These are phyloP conservation scores for Candida coleopterorum DNA, from an alignment of 805 yeast genomes.

Conservation along the genomic window DNA sequence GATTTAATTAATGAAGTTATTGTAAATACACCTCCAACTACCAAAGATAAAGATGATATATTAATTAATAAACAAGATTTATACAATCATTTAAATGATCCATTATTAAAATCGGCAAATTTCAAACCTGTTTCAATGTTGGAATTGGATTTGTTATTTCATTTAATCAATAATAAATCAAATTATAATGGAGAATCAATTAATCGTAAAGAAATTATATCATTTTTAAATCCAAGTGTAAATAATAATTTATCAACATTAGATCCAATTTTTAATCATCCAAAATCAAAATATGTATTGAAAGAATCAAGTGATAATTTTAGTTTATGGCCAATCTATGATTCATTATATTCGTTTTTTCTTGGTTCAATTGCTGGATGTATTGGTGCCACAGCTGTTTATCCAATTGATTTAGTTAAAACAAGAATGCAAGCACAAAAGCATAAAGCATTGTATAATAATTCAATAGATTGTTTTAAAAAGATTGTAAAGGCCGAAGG, in stretches of 20 bases:
- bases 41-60: constrained; percentile 37
- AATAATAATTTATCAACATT: constrained; percentile 32
- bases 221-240: constrained; percentile 55
- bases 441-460: constrained; percentile 62
- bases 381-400: constrained; percentile 95
- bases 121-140: constrained; percentile 37
- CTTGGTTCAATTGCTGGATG: constrained; percentile 96
- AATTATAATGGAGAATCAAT: constrained; percentile 36
- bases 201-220: constrained; percentile 37
- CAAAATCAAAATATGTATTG: constrained; percentile 31
- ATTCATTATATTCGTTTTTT: constrained; percentile 79
- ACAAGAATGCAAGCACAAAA: constrained; percentile 97
- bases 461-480: constrained; percentile 79
- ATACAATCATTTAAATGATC: constrained; percentile 40
- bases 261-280: constrained; percentile 37
- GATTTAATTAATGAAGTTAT: constrained; percentile 43
- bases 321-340: constrained; percentile 47
- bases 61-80: constrained; percentile 37
- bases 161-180: constrained; percentile 32
- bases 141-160: constrained; percentile 38
- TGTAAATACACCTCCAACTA: constrained; percentile 42
- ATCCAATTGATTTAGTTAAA: constrained; percentile 93
- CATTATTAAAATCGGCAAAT: constrained; percentile 37
- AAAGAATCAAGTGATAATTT: constrained; percentile 33
- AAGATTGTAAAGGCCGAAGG: constrained; percentile 80